Base-by-base conservation (phyloP, 2,329 filamentous ascomycete genomes). In the Fusarium subglutinans region DNA sequence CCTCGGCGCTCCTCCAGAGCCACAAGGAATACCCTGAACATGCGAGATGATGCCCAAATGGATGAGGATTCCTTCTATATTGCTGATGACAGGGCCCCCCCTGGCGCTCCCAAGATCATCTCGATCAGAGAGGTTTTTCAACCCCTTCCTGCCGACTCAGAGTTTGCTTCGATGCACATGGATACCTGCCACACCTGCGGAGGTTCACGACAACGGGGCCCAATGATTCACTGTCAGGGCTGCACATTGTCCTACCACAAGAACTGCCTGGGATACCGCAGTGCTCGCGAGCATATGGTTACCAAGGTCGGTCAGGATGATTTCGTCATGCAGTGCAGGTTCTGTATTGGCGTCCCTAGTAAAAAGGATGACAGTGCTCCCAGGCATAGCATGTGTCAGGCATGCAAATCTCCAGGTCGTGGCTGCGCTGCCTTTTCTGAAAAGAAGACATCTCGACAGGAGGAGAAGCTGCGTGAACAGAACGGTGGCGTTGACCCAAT, bases 271-370 rank as follows among this genome's bases (percentile, higher is more conserved):
- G 95, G 96, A 3, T 86, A 87, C 55, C 90, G 96, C 56, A 89
- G 88, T 58, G 85, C 81, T 18, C 89, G 96, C 69, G 94, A 98
- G n/a, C 96, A 98, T 80, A 84, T 96, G 41, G 94, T 94, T 15
- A 98, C 95, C 30, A 99, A 98, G 81, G 83, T 98, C 59, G 91
- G 87, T 5, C 86, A 92, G 2, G 90, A 92, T 5, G 83, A 92
- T 43, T 98, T 97, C 76, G 91, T 99, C 22, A 84, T 99, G 44
- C 96, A 99, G 80, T 99, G 96, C 83, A 92, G 91, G 74, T 93
- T 91, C 64, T 99, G 96, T 80, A 88, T 98, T 70, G 92, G 92
- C 8, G 79, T 88, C 26, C 87, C 91, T 51, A 85, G 86, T 69
- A 91, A 90, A 79, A 95, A 93, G 77, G 94, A 98, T 73, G 72